Evolutionary conservation across 805 yeast genomes (phyloP).

Genomic region (Metschnikowia shivogae): DNA sequence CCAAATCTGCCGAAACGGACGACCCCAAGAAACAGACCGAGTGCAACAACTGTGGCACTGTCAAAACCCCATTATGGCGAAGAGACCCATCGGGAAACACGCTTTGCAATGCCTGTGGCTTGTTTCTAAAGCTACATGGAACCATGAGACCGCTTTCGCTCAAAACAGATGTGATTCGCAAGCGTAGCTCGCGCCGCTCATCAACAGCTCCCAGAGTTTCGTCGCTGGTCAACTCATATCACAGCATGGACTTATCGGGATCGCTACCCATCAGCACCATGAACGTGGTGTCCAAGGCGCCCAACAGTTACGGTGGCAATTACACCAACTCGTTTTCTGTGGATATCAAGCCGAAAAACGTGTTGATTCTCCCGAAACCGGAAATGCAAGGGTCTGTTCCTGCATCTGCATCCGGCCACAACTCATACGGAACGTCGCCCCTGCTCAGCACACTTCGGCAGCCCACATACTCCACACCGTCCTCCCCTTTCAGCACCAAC

Average conservation of each 20-base stretch:
- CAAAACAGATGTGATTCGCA: slow-evolving; percentile 55
- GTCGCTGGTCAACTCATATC: slow-evolving; percentile 6
- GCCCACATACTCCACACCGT: slow-evolving; percentile 10
- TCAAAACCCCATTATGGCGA: slow-evolving; percentile 61
- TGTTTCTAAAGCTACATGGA: slow-evolving; percentile 57
- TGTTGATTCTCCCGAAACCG: slow-evolving; percentile 41
- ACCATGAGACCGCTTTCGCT: slow-evolving; percentile 56
- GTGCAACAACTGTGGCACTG: slow-evolving; percentile 56
- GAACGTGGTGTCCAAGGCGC: slow-evolving; percentile 4
- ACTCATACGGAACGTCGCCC: slow-evolving; percentile 1
- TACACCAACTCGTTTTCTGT: slow-evolving; percentile 8
- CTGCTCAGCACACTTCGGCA: slow-evolving; percentile 1
- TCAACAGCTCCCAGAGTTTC: slow-evolving; percentile 11
- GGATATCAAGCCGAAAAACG: slow-evolving; percentile 30
- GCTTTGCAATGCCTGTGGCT: slow-evolving; percentile 61
- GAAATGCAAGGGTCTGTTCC: slow-evolving; percentile 1
- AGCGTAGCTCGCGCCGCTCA: slow-evolving; percentile 44
- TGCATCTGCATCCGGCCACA: neutral
- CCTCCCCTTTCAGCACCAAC: slow-evolving; percentile 17
- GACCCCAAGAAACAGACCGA: slow-evolving; percentile 27
- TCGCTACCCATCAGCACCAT: slow-evolving; percentile 9
- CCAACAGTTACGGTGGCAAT: slow-evolving; percentile 9
- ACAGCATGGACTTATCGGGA: slow-evolving; percentile 4
- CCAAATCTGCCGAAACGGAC: neutral
- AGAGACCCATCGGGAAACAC: slow-evolving; percentile 57